Conservation (phyloP, 306 rosid genomes). For the Mucuna pruriens region DNA sequence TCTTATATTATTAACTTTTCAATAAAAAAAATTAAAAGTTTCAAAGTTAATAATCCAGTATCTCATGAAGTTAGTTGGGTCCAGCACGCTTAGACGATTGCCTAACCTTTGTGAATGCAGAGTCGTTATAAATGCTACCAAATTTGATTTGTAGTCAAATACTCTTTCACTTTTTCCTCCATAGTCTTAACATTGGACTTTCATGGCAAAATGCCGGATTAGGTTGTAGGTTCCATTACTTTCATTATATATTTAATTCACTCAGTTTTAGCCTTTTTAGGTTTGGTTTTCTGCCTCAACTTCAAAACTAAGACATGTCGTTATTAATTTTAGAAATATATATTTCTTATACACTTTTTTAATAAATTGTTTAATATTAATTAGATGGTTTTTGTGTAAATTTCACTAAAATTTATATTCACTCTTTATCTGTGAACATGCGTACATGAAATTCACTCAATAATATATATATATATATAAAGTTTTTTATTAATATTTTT, state of each 20-base stretch:
- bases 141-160: slow-evolving; percentile 14
- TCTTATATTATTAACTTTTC: background rate
- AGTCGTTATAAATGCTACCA: slow-evolving; percentile 20
- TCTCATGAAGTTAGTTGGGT: slow-evolving; percentile 3
- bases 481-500: no score
- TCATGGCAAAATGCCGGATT: slow-evolving; percentile 8
- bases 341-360: background rate
- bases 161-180: slow-evolving; percentile 8
- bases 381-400: no score
- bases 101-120: slow-evolving; percentile 12
- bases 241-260: background rate
- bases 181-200: background rate
- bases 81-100: slow-evolving; percentile 23
- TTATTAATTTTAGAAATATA: background rate
- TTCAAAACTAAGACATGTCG: background rate
- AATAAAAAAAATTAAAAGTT: background rate
- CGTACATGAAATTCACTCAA: no score
- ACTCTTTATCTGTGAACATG: no score
- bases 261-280: background rate
- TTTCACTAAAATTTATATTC: no score
- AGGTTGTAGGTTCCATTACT: slow-evolving; percentile 4
- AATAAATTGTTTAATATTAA: background rate
- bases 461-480: no score
- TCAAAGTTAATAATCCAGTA: background rate
- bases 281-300: background rate